These are phyloP conservation scores for Sugiyamaella qingdaonensis DNA, from an alignment of 805 yeast genomes.

Conservation along the genomic window DNA sequence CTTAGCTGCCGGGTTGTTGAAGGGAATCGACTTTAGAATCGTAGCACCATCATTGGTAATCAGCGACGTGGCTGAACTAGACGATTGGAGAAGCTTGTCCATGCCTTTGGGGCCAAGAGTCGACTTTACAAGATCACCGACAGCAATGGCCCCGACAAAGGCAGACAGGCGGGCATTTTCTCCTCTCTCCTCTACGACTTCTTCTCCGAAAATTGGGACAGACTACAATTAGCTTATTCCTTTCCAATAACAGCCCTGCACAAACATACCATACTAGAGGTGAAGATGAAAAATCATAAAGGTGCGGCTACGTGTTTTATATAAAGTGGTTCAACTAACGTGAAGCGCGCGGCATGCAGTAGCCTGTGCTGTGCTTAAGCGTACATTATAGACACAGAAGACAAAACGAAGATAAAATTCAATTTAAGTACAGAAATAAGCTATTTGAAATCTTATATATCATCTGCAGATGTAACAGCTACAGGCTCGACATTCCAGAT, in stretches of 20 bases:
- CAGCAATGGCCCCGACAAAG: constrained; percentile 98
- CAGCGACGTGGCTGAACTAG: constrained; percentile 69
- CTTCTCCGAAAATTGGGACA: constrained; percentile 94
- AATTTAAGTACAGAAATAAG: not conserved
- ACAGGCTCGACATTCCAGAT: constrained; percentile 89
- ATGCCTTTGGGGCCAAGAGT: constrained; percentile 98
- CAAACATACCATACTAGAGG: constrained; percentile 6
- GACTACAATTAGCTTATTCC: constrained; percentile 41
- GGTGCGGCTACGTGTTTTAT: not conserved
- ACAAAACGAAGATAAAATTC: not conserved
- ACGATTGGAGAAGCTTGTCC: constrained; percentile 91
- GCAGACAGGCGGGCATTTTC: constrained; percentile 97
- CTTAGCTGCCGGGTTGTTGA: constrained; percentile 97
- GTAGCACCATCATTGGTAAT: constrained; percentile 99
- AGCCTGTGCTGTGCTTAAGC: too few species aligned
- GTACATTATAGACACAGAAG: too few species aligned
- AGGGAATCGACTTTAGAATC: constrained; percentile 85
- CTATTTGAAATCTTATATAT: not conserved
- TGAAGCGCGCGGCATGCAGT: too few species aligned
- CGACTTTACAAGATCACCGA: constrained; percentile 91
- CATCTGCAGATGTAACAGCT: constrained; percentile 14
- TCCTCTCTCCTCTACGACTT: constrained; percentile 95
- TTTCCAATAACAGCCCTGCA: not conserved
- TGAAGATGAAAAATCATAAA: not conserved
- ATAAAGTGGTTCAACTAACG: too few species aligned